A percentile compares a stretch with the other conserved stretches of the same genome.
Evolutionary conservation across 2,329 filamentous ascomycete species (phyloP).

Genomic region (Paraconiothyrium sp.): DNA sequence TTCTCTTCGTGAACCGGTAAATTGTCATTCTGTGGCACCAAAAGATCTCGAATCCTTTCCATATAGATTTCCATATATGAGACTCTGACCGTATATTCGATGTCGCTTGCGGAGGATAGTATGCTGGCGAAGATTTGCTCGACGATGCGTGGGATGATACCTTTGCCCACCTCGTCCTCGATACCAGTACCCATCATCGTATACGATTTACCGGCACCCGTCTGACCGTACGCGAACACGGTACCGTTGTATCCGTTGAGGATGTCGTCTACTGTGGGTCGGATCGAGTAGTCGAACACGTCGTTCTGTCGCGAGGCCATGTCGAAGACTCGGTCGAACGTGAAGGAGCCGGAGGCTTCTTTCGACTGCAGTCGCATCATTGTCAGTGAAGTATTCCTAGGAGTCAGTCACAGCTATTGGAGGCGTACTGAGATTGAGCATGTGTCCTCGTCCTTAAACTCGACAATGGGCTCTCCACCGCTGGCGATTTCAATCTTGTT

Average conservation of each 20-base stretch:
- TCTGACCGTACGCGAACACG: constrained; percentile 98
- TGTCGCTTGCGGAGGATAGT: constrained; percentile 87
- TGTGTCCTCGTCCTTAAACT: constrained; percentile 88
- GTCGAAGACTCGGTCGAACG: constrained; percentile 97
- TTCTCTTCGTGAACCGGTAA: constrained; percentile 98
- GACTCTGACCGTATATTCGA: constrained; percentile 98
- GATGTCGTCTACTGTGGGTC: constrained; percentile 95
- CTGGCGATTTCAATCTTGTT: constrained; percentile 92
- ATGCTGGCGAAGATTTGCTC: constrained; percentile 98
- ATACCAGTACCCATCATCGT: constrained; percentile 99
- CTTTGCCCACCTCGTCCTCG: constrained; percentile 85
- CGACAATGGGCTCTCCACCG: constrained; percentile 90
- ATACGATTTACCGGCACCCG: constrained; percentile 97
- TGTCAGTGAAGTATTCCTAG: constrained; percentile 23
- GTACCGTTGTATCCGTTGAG: constrained; percentile 99
- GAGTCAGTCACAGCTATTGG: background rate
- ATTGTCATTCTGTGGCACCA: constrained; percentile 94
- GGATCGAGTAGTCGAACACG: constrained; percentile 98
- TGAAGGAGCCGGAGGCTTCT: constrained; percentile 83
- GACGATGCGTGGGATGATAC: constrained; percentile 95
- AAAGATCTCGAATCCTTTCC: constrained; percentile 94
- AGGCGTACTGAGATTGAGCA: constrained; percentile 79
- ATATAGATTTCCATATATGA: constrained; percentile 99
- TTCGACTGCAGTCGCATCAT: constrained; percentile 67
- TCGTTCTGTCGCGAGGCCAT: constrained; percentile 91